Evolutionary conservation across 192 early-diverging fungal species (phyloP), one percentile per base, ranked within the genome.

Genomic region (Umbelopsis vinacea): DNA sequence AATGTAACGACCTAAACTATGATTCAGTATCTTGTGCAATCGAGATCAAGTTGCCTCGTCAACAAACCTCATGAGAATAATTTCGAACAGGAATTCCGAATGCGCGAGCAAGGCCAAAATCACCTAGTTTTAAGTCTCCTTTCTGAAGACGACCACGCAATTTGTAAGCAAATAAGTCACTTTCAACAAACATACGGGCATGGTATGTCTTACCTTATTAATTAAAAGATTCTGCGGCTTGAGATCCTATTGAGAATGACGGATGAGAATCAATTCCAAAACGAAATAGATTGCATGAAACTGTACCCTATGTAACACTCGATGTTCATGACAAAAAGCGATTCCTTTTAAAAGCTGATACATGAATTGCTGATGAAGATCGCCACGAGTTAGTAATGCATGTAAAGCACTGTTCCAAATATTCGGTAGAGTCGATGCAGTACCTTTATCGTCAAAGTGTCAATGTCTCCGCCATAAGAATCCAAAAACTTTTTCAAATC

Each of bases 401-500:
- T 37, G 14, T 21, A 63, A 7, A 1, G 21, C 52, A 50, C 48
- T 17, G 48, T 21, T 21, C 29, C 5, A 21, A 2, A 21, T 29
- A 21, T 33, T 35, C 74, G 73, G 24, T 8, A 12, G 11, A 19
- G 1, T 9, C 21, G 26, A 1, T 37, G 1, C 35, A 75, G 46
- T 80, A 96, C 94, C 87, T 98, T 97, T 75, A 97, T 90, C 21
- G 94, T 92, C 67, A 83, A 53, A 17, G 84, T 78, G 57, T 95
- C 93, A 70, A 94, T 86, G 66, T 95, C 91, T 40, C 93, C 93
- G 43, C 90, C 89, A 71, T 90, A 92, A 3, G 87, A 89, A 81
- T 99, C 97, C 78, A 98, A 84, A 79, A 94, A 99, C 89, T 99
- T 99, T 74, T 99, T 99, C 79, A 99, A 83, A 81, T 99, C 98